These are phyloP conservation scores for Hyphopichia pseudoburtonii DNA, from an alignment of 1,139 yeast species.

Conservation along the genomic window DNA sequence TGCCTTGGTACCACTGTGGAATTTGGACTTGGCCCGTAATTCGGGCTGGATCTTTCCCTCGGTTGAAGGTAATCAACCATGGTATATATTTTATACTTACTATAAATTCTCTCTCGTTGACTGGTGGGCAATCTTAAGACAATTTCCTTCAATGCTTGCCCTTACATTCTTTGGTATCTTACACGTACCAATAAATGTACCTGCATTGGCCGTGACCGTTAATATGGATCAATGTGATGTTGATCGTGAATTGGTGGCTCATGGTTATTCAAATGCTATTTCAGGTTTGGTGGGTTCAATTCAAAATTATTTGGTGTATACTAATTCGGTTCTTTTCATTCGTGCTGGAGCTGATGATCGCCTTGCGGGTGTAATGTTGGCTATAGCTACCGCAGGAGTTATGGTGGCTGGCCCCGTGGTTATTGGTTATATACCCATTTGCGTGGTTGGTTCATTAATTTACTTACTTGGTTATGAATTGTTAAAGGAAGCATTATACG, in stretches of 20 bases:
- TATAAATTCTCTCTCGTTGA: conserved; percentile 72
- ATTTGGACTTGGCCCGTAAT: conserved; percentile 59
- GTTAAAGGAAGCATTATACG: conserved; percentile 79
- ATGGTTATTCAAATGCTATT: conserved; percentile 86
- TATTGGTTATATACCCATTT: conserved; percentile 91
- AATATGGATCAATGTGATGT: conserved; percentile 87
- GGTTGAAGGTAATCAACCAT: conserved; percentile 68
- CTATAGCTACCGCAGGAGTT: conserved; percentile 73
- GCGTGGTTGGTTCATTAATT: conserved; percentile 92
- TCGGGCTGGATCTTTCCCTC: conserved; percentile 83
- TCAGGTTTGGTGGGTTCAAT: conserved; percentile 86
- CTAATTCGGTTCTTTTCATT: conserved; percentile 87
- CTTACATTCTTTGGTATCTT: conserved; percentile 91
- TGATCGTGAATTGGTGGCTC: conserved; percentile 90
- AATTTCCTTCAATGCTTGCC: conserved; percentile 92
- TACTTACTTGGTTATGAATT: conserved; percentile 89
- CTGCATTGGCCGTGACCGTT: conserved; percentile 89
- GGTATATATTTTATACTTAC: conserved; percentile 81
- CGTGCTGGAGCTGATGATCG: conserved; percentile 93
- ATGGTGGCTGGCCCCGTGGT: conserved; percentile 89
- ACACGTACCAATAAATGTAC: conserved; percentile 96
- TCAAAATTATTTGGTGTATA: conserved; percentile 91
- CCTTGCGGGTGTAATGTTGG: conserved; percentile 83
- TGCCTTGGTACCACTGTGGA: conserved; percentile 62
- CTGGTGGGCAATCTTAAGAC: conserved; percentile 66